Base-by-base conservation (phyloP, 2,329 filamentous ascomycete genomes). In the Colletotrichum sp. region DNA sequence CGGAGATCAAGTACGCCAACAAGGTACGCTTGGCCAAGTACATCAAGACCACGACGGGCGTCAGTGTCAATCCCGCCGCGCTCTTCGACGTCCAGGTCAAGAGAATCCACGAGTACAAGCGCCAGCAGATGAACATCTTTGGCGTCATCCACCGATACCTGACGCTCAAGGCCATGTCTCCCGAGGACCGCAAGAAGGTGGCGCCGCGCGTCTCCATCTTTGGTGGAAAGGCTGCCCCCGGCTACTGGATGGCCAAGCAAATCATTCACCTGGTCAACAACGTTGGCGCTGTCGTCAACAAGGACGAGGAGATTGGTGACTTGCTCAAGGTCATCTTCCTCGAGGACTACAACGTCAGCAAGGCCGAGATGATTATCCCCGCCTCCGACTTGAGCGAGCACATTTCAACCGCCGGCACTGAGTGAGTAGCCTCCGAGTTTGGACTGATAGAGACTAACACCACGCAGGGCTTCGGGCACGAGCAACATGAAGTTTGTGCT, bases 401-500 rank as follows among this genome's bases (percentile, higher is more conserved):
- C 84, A 99, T 99, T 82, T 99, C 97, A 4, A 99, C 97, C 28
- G 97, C 97, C 48, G 97, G 97, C 66, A 99, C 97, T 2, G 97
- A 99, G 90, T 91, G 84, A 84, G 89, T 87, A 36, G 26, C n/a
- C 10, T 22, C n/a, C n/a, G n/a, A 69, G 18, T 65, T 32, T 9
- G 36, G n/a, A 44, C 8, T n/a, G 18, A 18, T n/a, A 6, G 16
- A 16, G 13, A 34, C 75, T 80, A 71, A 79, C 75, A 77, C 18
- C 16, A 9, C 69, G 80, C 65, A 91, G 89, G 83, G 92, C 92
- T 24, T 93, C 91, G 78, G 96, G 96, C 78, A 98, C 96, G 15
- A 98, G 95, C 82, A 99, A 99, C 92, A 99, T 99, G 97, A 99
- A 99, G 86, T 99, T 99, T 85, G 97, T 98, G 16, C 90, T 99